These are phyloP conservation scores for Monilinia fructigena DNA, from an alignment of 2,329 filamentous ascomycete species.

Conservation along the genomic window DNA sequence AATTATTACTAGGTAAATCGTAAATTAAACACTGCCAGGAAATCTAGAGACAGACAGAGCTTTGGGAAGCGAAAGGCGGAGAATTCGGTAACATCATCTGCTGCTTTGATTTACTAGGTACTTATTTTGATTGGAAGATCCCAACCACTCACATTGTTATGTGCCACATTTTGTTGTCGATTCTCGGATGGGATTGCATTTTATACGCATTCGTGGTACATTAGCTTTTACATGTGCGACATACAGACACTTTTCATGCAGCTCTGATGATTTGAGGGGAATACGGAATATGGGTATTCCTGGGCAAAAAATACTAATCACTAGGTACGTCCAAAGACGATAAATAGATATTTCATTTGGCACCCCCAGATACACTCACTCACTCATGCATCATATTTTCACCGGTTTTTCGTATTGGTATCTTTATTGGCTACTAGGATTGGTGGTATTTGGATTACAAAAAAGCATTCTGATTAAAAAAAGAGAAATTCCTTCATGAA, in stretches of 20 bases:
- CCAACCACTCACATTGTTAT: slow-evolving; percentile 1
- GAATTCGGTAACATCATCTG: slow-evolving; percentile 21
- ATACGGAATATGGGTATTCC: background rate
- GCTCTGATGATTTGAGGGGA: background rate
- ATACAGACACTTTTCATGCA: slow-evolving; percentile 3
- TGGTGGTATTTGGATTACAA: slow-evolving; percentile 35
- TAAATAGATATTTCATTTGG: background rate
- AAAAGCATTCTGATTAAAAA: slow-evolving; percentile 38
- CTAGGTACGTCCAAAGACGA: background rate
- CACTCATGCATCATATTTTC: background rate
- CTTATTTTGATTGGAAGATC: slow-evolving; percentile 7
- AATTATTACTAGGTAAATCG: background rate
- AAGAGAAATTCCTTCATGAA: slow-evolving; percentile 34
- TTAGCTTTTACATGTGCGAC: slow-evolving; percentile 14
- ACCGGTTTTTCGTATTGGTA: slow-evolving; percentile 8
- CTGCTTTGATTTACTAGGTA: background rate
- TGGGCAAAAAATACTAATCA: background rate
- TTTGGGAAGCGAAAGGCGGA: slow-evolving; percentile 18
- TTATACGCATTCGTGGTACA: background rate
- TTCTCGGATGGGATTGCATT: slow-evolving; percentile 4
- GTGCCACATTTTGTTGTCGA: slow-evolving; percentile 14
- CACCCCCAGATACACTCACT: background rate
- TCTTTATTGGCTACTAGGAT: slow-evolving; percentile 23
- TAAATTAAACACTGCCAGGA: slow-evolving; percentile 10
- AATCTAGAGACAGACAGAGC: slow-evolving; percentile 4